These are phyloP conservation scores for Testicularia cyperi DNA, from an alignment of 1,284 basidiomycete genomes.

Conservation along the genomic window DNA sequence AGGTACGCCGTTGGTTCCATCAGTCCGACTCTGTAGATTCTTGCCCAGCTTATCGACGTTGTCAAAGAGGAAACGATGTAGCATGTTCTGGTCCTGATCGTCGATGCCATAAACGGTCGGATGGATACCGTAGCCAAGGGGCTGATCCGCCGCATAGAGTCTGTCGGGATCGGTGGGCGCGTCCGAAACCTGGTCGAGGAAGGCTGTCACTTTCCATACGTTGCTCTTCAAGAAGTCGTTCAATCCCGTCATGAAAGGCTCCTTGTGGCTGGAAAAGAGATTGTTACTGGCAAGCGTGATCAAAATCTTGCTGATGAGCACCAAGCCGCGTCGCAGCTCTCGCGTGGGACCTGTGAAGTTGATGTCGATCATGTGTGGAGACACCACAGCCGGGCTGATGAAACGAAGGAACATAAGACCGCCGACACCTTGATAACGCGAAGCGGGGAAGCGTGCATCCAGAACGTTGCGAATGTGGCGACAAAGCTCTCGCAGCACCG, in stretches of 20 bases:
- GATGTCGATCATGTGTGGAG: slow-evolving; percentile 56
- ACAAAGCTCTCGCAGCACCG: slow-evolving; percentile 54
- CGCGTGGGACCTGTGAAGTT: slow-evolving; percentile 46
- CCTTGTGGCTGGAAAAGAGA: slow-evolving; percentile 53
- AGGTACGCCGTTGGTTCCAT: too few species aligned
- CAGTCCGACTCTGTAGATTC: slow-evolving; percentile 35
- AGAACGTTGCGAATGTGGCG: slow-evolving; percentile 52
- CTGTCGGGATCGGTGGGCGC: slow-evolving; percentile 51
- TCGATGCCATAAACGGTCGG: slow-evolving; percentile 50
- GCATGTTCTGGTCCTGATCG: slow-evolving; percentile 37
- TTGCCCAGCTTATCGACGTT: slow-evolving; percentile 52
- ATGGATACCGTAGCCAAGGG: slow-evolving; percentile 52
- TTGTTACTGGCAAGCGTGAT: slow-evolving; percentile 54
- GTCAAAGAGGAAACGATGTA: slow-evolving; percentile 52
- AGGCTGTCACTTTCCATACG: slow-evolving; percentile 51
- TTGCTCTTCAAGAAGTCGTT: slow-evolving; percentile 56
- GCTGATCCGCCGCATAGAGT: slow-evolving; percentile 51
- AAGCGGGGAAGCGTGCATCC: slow-evolving; percentile 49
- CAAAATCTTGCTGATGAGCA: slow-evolving; percentile 54
- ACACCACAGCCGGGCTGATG: slow-evolving; percentile 53
- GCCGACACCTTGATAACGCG: slow-evolving; percentile 54
- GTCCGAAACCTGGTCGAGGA: slow-evolving; percentile 55
- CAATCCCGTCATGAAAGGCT: slow-evolving; percentile 52
- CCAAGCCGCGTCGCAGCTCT: slow-evolving; percentile 47
- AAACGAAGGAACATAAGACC: slow-evolving; percentile 56